These are phyloP conservation scores for Beauveria brongniartii DNA, from an alignment of 2,329 filamentous ascomycete species.

Conservation along the genomic window DNA sequence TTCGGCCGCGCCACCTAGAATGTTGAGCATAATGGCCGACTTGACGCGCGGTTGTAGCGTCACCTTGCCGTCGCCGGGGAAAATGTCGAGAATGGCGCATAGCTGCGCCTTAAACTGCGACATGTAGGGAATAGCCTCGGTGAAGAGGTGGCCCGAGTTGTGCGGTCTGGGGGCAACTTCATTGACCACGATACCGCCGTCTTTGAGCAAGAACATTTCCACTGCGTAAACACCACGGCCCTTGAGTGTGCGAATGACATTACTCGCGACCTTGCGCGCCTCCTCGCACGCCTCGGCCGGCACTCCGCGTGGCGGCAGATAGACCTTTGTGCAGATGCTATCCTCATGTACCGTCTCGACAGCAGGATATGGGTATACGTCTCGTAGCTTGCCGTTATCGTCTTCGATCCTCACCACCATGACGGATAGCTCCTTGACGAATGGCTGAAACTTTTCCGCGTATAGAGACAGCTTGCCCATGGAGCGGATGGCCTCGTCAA, in stretches of 20 bases:
- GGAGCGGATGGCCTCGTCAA: constrained; percentile 57
- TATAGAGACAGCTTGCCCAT: constrained; percentile 69
- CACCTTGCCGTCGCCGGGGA: constrained; percentile 46
- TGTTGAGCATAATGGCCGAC: constrained; percentile 71
- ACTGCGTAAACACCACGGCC: constrained; percentile 94
- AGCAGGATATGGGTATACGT: constrained; percentile 67
- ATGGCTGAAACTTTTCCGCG: constrained; percentile 82
- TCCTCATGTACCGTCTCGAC: constrained; percentile 96
- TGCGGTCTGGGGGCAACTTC: constrained; percentile 77
- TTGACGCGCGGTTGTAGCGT: constrained; percentile 50
- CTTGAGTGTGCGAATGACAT: constrained; percentile 71
- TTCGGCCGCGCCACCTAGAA: constrained; percentile 60
- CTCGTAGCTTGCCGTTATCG: constrained; percentile 38
- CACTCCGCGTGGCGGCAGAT: constrained; percentile 71
- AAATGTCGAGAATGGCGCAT: constrained; percentile 65
- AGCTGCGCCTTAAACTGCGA: constrained; percentile 93
- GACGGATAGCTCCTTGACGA: constrained; percentile 80
- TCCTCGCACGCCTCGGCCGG: constrained; percentile 49
- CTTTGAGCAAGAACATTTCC: constrained; percentile 81
- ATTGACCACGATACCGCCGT: constrained; percentile 68
- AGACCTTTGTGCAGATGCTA: constrained; percentile 89
- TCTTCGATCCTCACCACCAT: constrained; percentile 92
- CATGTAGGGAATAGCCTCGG: constrained; percentile 77
- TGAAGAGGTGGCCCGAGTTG: constrained; percentile 93
- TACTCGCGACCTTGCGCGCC: constrained; percentile 69